Evolutionary conservation across 129 eudicot genomes (phyloP), one percentile per base, ranked within the genome.

Genomic region (Lactuca saligna): DNA sequence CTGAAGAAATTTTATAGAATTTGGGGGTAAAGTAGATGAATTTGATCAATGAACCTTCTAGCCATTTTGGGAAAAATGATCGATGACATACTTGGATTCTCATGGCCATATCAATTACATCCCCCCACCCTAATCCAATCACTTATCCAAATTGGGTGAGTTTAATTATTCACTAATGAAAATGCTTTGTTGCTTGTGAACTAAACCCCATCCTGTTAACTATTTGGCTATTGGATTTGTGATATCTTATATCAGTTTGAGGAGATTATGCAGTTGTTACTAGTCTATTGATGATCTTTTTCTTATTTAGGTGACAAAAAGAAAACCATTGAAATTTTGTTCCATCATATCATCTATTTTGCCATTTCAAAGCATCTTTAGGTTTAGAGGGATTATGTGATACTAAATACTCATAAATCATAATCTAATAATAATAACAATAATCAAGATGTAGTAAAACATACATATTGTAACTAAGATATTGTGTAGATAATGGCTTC

Each of bases 401-500:
- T 20, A 25, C 38, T 35, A 35, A 35, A 35, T 35, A 6, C 5
- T 35, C 0, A 35, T 35, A 35, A 35, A 35, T 35, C 5, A 35
- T 35, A 35, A 35, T 35, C 38, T 58, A 38, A 13, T 25, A 25
- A 25, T 25, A 25, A 25, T 25, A 25, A 25, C 2, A 25, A 25
- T 25, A 25, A 25, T 25, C 29, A 25, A 25, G 29, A 25, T 25
- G 29, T 25, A 25, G 29, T 25, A 0, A 25, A 25, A 25, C 29
- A 0, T 25, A 25, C 29, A 25, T 25, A 25, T 25, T 25, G 29
- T 25, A 25, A 25, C 12, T n/a, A 39, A 8, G 37, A 65, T 31
- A 65, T 65, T 59, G 15, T 77, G 78, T 88, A 91, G 98, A 88
- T 88, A 71, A 92, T 92, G 98, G 98, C 98, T 58, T 92, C 98